Evolutionary conservation across 2,329 filamentous ascomycete genomes (phyloP).

Genomic region (Aschersonia sp.): DNA sequence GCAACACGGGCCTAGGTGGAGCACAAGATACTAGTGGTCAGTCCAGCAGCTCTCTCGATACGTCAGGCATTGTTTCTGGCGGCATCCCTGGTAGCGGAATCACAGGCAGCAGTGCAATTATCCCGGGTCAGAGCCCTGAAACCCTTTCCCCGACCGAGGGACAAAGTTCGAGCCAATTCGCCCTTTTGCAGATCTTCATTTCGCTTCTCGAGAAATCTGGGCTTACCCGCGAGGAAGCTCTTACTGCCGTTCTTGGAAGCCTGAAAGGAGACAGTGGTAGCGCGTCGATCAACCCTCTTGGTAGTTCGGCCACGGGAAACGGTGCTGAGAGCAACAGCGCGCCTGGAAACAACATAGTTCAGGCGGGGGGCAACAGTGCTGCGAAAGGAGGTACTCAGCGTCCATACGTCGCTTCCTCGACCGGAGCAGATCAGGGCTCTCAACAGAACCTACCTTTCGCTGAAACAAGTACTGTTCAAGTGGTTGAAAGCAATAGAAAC

Average conservation of each 20-base stretch:
- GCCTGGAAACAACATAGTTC: not conserved
- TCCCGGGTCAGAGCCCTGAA: not conserved
- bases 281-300: not conserved
- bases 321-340: not conserved
- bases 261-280: not conserved
- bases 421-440: too few relatives aligned
- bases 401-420: too few relatives aligned
- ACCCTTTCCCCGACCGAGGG: not conserved
- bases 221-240: not conserved
- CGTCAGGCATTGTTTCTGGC: too few relatives aligned
- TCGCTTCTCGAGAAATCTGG: not conserved
- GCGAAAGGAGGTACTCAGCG: too few relatives aligned
- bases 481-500: too few relatives aligned
- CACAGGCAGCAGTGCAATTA: not conserved
- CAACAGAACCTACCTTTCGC: too few relatives aligned
- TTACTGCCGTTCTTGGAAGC: not conserved
- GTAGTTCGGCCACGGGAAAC: not conserved
- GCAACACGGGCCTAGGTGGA: too few relatives aligned
- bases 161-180: not conserved
- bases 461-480: too few relatives aligned
- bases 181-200: not conserved
- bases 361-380: too few relatives aligned
- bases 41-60: too few relatives aligned
- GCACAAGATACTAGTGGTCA: too few relatives aligned
- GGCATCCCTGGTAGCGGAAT: not conserved